phyloP scores from a whole-genome alignment of 1,284 basidiomycete genomes.

The Ganoderma boninense region DNA sequence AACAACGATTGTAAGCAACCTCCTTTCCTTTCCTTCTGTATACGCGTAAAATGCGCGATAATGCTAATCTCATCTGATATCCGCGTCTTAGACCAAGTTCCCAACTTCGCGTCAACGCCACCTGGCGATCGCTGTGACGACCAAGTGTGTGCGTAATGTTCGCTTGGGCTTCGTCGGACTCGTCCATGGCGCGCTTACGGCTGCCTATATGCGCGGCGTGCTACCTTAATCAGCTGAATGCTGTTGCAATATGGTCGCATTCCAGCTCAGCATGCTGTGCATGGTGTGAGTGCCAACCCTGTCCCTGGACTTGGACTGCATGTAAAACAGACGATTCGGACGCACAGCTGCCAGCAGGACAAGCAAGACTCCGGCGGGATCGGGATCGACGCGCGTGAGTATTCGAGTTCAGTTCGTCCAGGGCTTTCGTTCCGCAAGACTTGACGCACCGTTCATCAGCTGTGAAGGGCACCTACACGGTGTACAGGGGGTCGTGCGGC shows the following conservation, averaged over 20 bases:
- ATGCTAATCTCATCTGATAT: neutral
- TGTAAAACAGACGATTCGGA: neutral
- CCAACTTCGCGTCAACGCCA: slow-evolving; percentile 6
- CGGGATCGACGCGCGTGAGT: slow-evolving; percentile 18
- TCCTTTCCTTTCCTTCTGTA: neutral
- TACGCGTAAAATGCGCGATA: too few species aligned
- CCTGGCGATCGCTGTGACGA: slow-evolving; percentile 26
- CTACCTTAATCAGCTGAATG: slow-evolving; percentile 23
- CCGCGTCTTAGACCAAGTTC: slow-evolving; percentile 20
- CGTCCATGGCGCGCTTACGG: neutral
- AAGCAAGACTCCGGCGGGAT: neutral
- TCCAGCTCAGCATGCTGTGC: slow-evolving; percentile 28
- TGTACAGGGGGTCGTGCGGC: slow-evolving; percentile 11
- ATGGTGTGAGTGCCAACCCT: slow-evolving; percentile 18
- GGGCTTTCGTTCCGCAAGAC: neutral
- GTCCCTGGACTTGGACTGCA: accelerated
- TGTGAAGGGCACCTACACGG: neutral
- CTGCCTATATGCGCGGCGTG: too few species aligned
- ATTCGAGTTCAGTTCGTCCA: too few species aligned
- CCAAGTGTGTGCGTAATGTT: slow-evolving; percentile 13
- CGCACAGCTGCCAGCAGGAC: slow-evolving; percentile 23
- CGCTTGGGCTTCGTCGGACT: neutral
- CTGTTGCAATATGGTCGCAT: slow-evolving; percentile 27
- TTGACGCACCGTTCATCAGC: neutral
- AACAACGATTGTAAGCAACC: slow-evolving; percentile 20